Base-by-base conservation (phyloP, 2,329 filamentous ascomycete species). In the Cladosporium sp. region DNA sequence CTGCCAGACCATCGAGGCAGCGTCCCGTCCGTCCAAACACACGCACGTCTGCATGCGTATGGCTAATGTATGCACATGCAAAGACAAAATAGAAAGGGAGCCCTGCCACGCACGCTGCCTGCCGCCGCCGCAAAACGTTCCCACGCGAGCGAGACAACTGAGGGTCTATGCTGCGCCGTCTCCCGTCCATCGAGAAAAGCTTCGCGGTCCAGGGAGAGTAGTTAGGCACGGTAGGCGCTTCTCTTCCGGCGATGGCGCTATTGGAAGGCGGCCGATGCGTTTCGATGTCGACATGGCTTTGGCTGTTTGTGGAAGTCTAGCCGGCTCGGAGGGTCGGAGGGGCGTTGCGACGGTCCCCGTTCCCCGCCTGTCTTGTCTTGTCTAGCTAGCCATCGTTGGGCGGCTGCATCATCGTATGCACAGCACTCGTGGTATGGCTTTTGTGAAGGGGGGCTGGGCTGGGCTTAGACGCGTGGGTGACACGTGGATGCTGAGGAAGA, bases 391-490 rank as follows among this genome's bases (percentile, higher is more conserved):
- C n/a, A 31, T 16, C 28, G 50, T 7, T 53, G 50, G 14, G 50
- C 28, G 50, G 50, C 14, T 28, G 46, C 26, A 50, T 18, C 18
- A 52, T 52, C 18, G 52, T 29, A 55, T 55, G 52, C 16, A 29
- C 52, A 40, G 29, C 55, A 14, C 28, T 2, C 55, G 55, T 35
- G 55, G 55, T 57, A 57, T 57, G n/a, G 40, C 2, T 46, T 52
- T 31, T 55, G 52, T 55, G 52, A 29, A 55, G n/a, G 28, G 28
- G 26, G 50, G 23, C 50, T n/a, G 46, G 49, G 29, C 29, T 31
- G 29, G 52, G 26, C 28, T 14, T 26, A 18, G 29, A 57, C 55
- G 55, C 55, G 55, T 57, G 55, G 55, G 55, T 57, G 55, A 40
- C 55, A 57, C 55, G 55, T 57, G 55, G 31, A 40, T 21, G 18